These are phyloP conservation scores for Raddia distichophylla DNA, from an alignment of 176 grass and related monocot genomes.

Conservation along the genomic window DNA sequence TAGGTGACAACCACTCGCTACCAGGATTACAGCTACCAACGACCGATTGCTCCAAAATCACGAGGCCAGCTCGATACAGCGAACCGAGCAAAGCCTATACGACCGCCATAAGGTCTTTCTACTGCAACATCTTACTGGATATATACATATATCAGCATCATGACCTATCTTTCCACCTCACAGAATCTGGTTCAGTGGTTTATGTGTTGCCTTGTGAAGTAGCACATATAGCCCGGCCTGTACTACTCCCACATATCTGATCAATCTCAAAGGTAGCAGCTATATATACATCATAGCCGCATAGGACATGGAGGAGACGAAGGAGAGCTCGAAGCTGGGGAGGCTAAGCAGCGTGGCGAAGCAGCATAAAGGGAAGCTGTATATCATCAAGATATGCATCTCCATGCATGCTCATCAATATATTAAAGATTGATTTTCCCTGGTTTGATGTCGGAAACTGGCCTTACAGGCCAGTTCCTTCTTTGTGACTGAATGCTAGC, in stretches of 20 bases:
- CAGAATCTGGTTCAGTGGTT: neutral
- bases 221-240: neutral
- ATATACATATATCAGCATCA: neutral
- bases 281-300: neutral
- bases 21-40: too few species aligned
- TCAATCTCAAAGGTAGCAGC: neutral
- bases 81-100: too few species aligned
- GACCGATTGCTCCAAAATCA: too few species aligned
- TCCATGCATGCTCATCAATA: constrained; percentile 51
- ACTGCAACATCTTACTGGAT: too few species aligned
- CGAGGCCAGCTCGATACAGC: too few species aligned
- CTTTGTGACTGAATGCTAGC: too few species aligned
- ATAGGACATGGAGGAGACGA: constrained; percentile 22
- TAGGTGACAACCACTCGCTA: neutral
- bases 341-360: constrained; percentile 51
- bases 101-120: too few species aligned
- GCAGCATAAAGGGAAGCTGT: constrained; percentile 74
- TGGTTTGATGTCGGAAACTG: too few species aligned
- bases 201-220: neutral
- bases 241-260: neutral
- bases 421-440: too few species aligned
- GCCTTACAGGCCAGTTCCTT: too few species aligned
- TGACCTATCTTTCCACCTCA: neutral
- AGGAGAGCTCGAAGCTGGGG: constrained; percentile 39
- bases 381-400: constrained; percentile 71